phyloP scores from a whole-genome alignment of 2,329 filamentous ascomycete genomes.

The Colletotrichum paranaense region DNA sequence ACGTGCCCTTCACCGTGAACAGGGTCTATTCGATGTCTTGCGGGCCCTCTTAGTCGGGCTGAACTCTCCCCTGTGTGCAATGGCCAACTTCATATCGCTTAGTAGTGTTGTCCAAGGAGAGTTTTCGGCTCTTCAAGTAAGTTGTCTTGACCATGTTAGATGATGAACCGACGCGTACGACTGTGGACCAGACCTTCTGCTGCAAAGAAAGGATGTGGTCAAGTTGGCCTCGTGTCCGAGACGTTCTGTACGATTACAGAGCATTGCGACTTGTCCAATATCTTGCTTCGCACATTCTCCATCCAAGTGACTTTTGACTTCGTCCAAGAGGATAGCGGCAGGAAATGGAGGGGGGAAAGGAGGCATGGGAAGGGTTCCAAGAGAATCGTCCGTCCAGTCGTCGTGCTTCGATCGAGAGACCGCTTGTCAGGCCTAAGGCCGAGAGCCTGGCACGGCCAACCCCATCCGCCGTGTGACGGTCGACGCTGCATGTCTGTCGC shows the following conservation, averaged over 20 bases:
- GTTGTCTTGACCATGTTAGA: slow-evolving; percentile 5
- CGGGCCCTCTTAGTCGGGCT: neutral
- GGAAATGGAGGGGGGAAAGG: neutral
- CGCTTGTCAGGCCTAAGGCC: slow-evolving; percentile 9
- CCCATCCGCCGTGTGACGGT: slow-evolving; percentile 23
- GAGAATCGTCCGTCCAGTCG: slow-evolving; percentile 5
- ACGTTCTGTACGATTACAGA: neutral
- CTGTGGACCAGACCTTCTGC: neutral
- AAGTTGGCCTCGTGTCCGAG: neutral
- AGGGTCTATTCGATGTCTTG: neutral
- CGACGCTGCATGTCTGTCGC: slow-evolving; percentile 16
- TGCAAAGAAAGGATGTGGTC: neutral
- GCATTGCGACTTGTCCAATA: neutral
- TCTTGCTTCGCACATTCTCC: neutral
- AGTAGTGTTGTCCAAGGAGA: neutral
- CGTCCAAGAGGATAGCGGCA: neutral
- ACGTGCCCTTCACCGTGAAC: neutral
- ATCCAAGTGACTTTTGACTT: slow-evolving; percentile 9
- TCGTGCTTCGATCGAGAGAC: slow-evolving; percentile 5
- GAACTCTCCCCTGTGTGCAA: neutral
- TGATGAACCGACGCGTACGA: neutral
- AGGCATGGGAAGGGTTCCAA: neutral
- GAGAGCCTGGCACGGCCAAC: neutral
- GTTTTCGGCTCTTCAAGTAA: neutral
- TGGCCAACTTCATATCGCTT: neutral